Percentiles rank a stretch among this genome's conserved stretches.
phyloP scores from a whole-genome alignment of 345 rosid genomes.

The Pistacia atlantica region DNA sequence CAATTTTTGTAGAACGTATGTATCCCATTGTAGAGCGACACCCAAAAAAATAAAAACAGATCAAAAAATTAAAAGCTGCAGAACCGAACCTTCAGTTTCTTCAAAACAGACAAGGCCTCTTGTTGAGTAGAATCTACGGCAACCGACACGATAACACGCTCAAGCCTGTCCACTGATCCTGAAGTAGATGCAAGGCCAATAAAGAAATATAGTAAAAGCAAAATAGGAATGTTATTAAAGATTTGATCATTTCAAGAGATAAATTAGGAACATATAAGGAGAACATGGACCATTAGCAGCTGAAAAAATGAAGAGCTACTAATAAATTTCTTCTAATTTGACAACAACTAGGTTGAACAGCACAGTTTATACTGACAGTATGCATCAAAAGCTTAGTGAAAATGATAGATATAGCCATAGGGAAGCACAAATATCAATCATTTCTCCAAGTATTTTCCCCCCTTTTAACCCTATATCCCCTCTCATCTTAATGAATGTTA shows the following conservation, averaged over 20 bases:
- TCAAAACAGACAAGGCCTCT: constrained; percentile 66
- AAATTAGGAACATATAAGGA: background rate
- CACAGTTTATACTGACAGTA: background rate
- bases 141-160: constrained; percentile 39
- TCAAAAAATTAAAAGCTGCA: background rate
- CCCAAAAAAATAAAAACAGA: background rate
- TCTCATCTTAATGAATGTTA: background rate
- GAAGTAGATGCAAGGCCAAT: background rate
- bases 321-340: background rate
- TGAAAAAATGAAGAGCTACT: background rate
- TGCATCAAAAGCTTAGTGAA: constrained; percentile 1
- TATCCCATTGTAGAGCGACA: background rate
- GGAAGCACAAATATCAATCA: background rate
- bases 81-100: constrained; percentile 70
- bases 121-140: constrained; percentile 69
- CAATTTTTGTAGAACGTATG: background rate
- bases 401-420: background rate
- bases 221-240: background rate
- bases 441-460: background rate
- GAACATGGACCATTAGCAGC: background rate
- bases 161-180: constrained; percentile 34
- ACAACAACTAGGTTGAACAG: background rate
- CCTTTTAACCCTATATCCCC: background rate
- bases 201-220: background rate
- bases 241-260: background rate